Percentiles rank a stretch among this genome's conserved stretches.
phyloP scores from a whole-genome alignment of 331 rosid species.

The Acacia concinna region DNA sequence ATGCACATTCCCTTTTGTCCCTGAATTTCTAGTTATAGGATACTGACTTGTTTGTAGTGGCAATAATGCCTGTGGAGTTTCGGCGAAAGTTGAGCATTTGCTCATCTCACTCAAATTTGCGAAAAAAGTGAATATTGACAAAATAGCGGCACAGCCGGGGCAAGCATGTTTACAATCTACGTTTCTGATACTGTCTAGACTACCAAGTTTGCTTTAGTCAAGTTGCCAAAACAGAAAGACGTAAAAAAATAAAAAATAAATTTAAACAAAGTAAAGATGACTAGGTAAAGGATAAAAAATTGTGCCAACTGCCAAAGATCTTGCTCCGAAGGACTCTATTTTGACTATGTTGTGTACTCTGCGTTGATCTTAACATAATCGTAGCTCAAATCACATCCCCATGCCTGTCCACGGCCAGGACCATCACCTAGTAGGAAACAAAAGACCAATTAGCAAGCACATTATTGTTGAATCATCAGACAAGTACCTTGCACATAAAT shows the following conservation, averaged over 20 bases:
- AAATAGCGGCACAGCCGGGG: background rate
- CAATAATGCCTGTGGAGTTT: background rate
- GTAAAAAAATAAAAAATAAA: background rate
- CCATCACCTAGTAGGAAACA: slow-evolving; percentile 61
- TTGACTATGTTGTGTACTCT: slow-evolving; percentile 34
- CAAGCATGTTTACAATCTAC: background rate
- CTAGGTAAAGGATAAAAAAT: background rate
- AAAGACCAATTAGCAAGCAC: slow-evolving; percentile 1
- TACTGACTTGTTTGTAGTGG: too few relatives aligned
- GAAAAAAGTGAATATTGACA: background rate
- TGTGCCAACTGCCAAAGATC: background rate
- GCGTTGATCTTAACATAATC: slow-evolving; percentile 93
- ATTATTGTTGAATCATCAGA: background rate
- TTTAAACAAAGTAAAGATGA: background rate
- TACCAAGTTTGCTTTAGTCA: too few relatives aligned
- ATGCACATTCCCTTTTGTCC: background rate
- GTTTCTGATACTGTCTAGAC: background rate
- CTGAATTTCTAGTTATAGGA: background rate
- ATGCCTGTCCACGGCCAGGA: slow-evolving; percentile 76
- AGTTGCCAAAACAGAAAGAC: background rate
- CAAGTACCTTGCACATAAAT: background rate
- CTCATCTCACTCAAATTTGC: background rate
- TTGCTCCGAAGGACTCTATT: background rate
- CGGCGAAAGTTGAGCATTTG: background rate
- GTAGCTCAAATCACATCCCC: slow-evolving; percentile 78